phyloP scores from a whole-genome alignment of 1,284 basidiomycete species.

The Entoloma clypeatum region DNA sequence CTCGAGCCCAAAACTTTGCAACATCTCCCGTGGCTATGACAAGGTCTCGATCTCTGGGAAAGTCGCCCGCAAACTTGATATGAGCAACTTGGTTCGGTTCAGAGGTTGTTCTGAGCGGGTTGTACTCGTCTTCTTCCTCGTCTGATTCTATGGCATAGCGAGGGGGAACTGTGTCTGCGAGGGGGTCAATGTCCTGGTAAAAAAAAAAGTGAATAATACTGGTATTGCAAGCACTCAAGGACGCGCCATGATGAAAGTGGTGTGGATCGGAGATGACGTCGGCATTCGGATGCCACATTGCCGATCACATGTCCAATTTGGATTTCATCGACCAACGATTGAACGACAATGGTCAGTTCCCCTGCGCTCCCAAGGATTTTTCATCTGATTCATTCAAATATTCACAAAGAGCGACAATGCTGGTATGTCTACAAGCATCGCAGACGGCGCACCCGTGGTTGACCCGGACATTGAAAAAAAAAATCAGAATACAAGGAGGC shows the following conservation, averaged over 20 bases:
- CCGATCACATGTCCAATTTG: too few species aligned
- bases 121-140: conserved; percentile 60
- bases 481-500: conserved; percentile 93
- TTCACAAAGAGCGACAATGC: too few species aligned
- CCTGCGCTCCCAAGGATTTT: too few species aligned
- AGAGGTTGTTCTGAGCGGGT: conserved; percentile 32
- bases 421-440: conserved; percentile 4
- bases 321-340: too few species aligned
- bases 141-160: conserved; percentile 65
- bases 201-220: conserved; percentile 8
- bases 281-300: too few species aligned
- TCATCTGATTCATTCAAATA: too few species aligned
- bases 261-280: too few species aligned
- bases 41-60: conserved; percentile 30
- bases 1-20: conserved; percentile 48
- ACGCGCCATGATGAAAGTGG: conserved; percentile 19
- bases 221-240: conserved; percentile 1
- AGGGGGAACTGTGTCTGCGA: conserved; percentile 52
- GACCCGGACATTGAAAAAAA: neutral
- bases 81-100: conserved; percentile 23
- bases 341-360: too few species aligned
- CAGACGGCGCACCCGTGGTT: neutral
- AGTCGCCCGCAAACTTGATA: conserved; percentile 38
- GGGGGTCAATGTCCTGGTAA: conserved; percentile 49
- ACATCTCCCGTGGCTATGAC: conserved; percentile 45